Base-by-base conservation (phyloP, 75 land plant genomes). In the Cryptomeria japonica region DNA sequence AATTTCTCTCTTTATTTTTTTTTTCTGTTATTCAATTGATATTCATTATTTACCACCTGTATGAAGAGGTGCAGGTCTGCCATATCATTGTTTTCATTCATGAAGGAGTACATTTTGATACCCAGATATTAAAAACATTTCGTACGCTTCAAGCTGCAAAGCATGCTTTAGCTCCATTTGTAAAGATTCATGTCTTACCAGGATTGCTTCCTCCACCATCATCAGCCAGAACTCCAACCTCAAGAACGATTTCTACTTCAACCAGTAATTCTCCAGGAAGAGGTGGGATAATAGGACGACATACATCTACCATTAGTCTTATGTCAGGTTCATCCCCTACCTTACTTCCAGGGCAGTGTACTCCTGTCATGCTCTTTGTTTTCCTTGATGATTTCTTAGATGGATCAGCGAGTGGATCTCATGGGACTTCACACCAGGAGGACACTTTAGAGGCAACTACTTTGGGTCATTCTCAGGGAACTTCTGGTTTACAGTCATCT, bases 91-190 rank as follows among this genome's bases (percentile, higher is more conserved):
- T 98, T 47, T 91, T 95, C 89, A 86, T 98, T 87, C 95, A 94
- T 85, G 99, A 98, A 88, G 96, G 99, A 19, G 91, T 94, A 28
- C 94, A 93, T 72, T 94, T 98, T 80, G 96, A 97, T 70, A 93
- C 94, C 53, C 88, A 95, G 31, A 58, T 92, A 31, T 83, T 98
- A 87, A 94, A 94, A 87, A 95, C 92, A 79, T 92, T 98, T 75
- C 95, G 99, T 68, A 89, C 94, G 58, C 87, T 98, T 36, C 99
- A 98, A 93, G 90, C 96, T 89, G 97, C 99, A 87, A 98, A 97
- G 87, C 91, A 97, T 58, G 87, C 95, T 44, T 88, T 97, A 39
- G 86, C 88, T 37, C 96, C 99, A 32, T 95, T 92, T 91, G 89
- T 97, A 36, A 97, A 91, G 92, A 90, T 96, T 47, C 96, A 90